A percentile compares a stretch with the other conserved stretches of the same genome.
Conservation (phyloP, 768 basidiomycete species). For the Xerocomus spinulosus region DNA sequence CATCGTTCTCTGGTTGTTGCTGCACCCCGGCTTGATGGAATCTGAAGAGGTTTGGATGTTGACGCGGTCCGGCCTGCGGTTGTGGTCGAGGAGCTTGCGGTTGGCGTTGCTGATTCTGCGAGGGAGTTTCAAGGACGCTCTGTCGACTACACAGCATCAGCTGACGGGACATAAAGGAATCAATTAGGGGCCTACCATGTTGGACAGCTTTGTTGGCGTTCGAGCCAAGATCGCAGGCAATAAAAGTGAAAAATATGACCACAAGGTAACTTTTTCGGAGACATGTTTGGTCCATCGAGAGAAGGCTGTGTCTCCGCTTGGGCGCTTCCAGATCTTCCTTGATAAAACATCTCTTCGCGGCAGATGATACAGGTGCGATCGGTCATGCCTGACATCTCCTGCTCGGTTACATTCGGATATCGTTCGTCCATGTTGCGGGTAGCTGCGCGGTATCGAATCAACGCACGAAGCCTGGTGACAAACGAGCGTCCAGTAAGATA, state of each 20-base stretch:
- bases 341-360: slow-evolving; percentile 84
- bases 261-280: slow-evolving; percentile 94
- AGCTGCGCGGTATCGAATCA: slow-evolving; percentile 88
- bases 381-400: slow-evolving; percentile 73
- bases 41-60: slow-evolving; percentile 29
- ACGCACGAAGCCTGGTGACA: slow-evolving; percentile 77
- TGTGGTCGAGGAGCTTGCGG: slow-evolving; percentile 23
- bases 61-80: slow-evolving; percentile 30
- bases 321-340: slow-evolving; percentile 25
- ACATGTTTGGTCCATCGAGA: slow-evolving; percentile 81
- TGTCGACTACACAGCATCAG: slow-evolving; percentile 50
- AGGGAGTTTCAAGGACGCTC: slow-evolving; percentile 59
- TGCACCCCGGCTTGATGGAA: slow-evolving; percentile 28
- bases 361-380: slow-evolving; percentile 98
- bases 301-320: slow-evolving; percentile 20
- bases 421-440: slow-evolving; percentile 95
- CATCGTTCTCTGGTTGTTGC: slow-evolving; percentile 37
- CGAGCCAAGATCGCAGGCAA: slow-evolving; percentile 95
- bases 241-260: slow-evolving; percentile 98
- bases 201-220: slow-evolving; percentile 97
- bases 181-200: slow-evolving; percentile 68
- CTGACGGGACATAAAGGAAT: background rate
- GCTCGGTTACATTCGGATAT: slow-evolving; percentile 88
- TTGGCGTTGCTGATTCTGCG: slow-evolving; percentile 31
- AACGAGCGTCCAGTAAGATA: slow-evolving; percentile 95